Evolutionary conservation across 2,329 filamentous ascomycete genomes (phyloP).

Genomic region (Pyricularia grisea): DNA sequence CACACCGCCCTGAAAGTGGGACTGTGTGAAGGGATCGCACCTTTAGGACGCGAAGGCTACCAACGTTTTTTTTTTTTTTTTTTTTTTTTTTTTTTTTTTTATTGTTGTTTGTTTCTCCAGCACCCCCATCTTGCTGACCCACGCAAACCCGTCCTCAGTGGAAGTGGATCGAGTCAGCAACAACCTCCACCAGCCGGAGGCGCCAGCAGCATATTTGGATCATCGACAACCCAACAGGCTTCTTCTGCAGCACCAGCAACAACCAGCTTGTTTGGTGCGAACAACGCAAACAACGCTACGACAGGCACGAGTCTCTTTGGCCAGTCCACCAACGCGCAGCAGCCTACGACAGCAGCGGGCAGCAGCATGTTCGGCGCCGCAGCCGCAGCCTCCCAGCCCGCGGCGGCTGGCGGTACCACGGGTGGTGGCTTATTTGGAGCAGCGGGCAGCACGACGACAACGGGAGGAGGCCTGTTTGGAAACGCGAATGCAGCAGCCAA

Average conservation of each 20-base stretch:
- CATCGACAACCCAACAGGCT: conserved; percentile 9
- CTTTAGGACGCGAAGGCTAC: conserved; percentile 13
- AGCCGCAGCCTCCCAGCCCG: conserved; percentile 12
- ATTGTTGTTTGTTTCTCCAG: not conserved
- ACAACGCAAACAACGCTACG: conserved; percentile 1
- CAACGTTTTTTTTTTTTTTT: conserved; percentile 10
- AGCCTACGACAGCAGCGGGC: conserved; percentile 7
- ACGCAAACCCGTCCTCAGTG: not conserved
- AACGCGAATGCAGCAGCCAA: not conserved
- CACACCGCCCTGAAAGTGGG: not conserved
- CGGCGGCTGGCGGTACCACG: conserved; percentile 5
- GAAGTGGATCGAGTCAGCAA: conserved; percentile 11
- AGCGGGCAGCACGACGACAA: not conserved
- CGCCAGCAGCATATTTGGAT: conserved; percentile 25
- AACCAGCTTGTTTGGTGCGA: conserved; percentile 8
- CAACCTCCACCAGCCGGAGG: conserved; percentile 18
- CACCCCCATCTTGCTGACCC: not conserved
- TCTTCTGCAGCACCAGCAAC: not conserved
- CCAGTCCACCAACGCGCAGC: conserved; percentile 4
- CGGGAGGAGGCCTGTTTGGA: conserved; percentile 1
- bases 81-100: not conserved
- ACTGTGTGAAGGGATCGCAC: not conserved
- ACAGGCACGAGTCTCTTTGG: not conserved
- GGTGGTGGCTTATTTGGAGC: not conserved
- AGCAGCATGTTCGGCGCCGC: conserved; percentile 8